Percentiles rank a stretch among this genome's conserved stretches.
phyloP scores from a whole-genome alignment of 2,329 filamentous ascomycete genomes.

The Stachybotrys echinatus region DNA sequence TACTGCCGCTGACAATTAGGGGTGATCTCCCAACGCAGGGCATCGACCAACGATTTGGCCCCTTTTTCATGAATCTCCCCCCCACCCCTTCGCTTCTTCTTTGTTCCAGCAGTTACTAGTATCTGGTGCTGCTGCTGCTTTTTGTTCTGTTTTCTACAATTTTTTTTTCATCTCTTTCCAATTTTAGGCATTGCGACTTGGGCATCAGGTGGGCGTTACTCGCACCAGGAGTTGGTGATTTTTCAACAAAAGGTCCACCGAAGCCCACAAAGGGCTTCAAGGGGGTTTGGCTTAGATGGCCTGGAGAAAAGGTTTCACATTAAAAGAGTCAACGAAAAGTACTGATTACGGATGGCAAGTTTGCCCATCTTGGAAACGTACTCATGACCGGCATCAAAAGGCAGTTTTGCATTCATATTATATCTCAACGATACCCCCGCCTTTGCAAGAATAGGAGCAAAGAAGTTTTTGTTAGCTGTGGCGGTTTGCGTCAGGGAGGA shows the following conservation, averaged over 20 bases:
- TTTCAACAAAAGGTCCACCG: conserved; percentile 36
- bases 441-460: conserved; percentile 20
- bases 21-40: neutral
- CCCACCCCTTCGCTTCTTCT: neutral
- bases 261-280: conserved; percentile 9
- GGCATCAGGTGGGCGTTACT: conserved; percentile 14
- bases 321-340: neutral
- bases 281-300: conserved; percentile 15
- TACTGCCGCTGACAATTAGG: neutral
- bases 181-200: conserved; percentile 3
- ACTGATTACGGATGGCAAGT: neutral
- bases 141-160: conserved; percentile 6
- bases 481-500: conserved; percentile 9
- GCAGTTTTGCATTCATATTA: conserved; percentile 25
- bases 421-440: conserved; percentile 35
- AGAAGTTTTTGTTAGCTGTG: conserved; percentile 10
- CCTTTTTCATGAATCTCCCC: neutral
- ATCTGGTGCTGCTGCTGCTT: neutral
- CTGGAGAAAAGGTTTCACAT: conserved; percentile 11
- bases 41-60: neutral
- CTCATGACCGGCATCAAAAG: neutral
- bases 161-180: conserved; percentile 7
- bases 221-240: conserved; percentile 25
- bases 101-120: neutral
- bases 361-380: neutral